Evolutionary conservation across 495 filamentous ascomycete genomes (phyloP).

Genomic region (Aspergillus baeticus): DNA sequence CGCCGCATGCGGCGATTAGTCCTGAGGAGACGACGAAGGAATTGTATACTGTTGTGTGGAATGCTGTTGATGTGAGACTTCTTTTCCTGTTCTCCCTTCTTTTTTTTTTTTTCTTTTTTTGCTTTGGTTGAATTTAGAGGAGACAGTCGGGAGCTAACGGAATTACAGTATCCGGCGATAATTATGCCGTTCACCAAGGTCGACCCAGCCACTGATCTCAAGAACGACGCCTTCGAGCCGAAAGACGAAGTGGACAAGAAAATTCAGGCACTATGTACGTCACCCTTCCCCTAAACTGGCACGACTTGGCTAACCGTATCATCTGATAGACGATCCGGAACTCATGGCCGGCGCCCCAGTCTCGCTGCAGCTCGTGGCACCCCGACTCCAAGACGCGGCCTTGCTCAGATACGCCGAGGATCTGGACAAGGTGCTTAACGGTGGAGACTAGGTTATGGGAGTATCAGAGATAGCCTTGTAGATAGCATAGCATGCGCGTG

Average conservation of each 20-base stretch:
- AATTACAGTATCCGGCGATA: not conserved
- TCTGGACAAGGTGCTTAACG: not conserved
- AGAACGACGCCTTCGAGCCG: not conserved
- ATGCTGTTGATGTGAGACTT: not conserved
- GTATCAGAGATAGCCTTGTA: too few relatives aligned
- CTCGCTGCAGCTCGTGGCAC: not conserved
- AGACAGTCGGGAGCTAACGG: too few relatives aligned
- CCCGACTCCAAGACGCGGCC: not conserved
- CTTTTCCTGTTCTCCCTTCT: not conserved
- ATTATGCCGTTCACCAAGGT: not conserved
- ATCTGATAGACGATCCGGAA: not conserved
- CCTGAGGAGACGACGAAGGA: not conserved
- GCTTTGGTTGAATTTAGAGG: too few relatives aligned
- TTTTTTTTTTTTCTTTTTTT: too few relatives aligned
- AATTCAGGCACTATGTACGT: not conserved
- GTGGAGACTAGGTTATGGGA: too few relatives aligned
- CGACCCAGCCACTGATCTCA: not conserved
- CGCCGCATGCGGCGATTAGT: not conserved
- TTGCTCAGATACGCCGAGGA: not conserved
- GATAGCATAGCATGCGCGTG: too few relatives aligned
- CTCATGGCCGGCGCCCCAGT: not conserved
- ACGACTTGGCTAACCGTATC: not conserved
- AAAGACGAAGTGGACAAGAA: not conserved
- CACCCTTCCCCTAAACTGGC: not conserved
- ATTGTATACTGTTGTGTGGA: constrained; percentile 1